A percentile compares a stretch with the other conserved stretches of the same genome.
Conservation (phyloP, 768 basidiomycete genomes). For the Termitomyces sp. region DNA sequence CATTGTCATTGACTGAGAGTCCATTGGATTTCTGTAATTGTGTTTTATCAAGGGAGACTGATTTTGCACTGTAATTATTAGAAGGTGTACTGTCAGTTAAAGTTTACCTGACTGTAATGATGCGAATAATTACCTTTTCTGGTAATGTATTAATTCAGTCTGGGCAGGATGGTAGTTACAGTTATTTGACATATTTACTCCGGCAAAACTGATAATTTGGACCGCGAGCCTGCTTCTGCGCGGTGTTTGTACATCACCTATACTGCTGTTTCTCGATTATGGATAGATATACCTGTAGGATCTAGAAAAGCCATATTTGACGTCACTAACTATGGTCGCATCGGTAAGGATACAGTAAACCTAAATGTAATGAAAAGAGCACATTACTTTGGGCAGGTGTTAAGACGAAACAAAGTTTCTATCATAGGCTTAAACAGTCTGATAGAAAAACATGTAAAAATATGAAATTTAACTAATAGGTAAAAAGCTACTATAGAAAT, state of each 20-base stretch:
- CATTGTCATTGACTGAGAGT: constrained; percentile 41
- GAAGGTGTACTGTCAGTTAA: neutral
- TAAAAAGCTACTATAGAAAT: neutral
- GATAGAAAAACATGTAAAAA: neutral
- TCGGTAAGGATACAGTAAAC: too few relatives aligned
- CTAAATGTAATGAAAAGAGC: too few relatives aligned
- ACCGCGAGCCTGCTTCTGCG: too few relatives aligned
- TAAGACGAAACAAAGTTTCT: neutral
- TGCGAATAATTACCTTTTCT: neutral
- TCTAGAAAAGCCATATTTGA: too few relatives aligned
- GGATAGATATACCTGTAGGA: too few relatives aligned
- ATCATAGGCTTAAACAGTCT: neutral
- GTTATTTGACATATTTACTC: too few relatives aligned
- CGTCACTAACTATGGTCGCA: too few relatives aligned
- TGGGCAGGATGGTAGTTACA: too few relatives aligned
- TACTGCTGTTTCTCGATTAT: too few relatives aligned
- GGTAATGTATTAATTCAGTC: neutral
- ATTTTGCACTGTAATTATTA: neutral
- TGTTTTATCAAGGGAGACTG: neutral
- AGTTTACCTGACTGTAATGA: neutral
- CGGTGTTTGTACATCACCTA: too few relatives aligned
- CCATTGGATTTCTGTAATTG: neutral
- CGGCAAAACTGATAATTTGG: too few relatives aligned
- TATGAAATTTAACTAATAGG: neutral
- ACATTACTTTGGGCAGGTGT: neutral